Base-by-base conservation (phyloP, 2,329 filamentous ascomycete species). In the Harringtonia lauricola region DNA sequence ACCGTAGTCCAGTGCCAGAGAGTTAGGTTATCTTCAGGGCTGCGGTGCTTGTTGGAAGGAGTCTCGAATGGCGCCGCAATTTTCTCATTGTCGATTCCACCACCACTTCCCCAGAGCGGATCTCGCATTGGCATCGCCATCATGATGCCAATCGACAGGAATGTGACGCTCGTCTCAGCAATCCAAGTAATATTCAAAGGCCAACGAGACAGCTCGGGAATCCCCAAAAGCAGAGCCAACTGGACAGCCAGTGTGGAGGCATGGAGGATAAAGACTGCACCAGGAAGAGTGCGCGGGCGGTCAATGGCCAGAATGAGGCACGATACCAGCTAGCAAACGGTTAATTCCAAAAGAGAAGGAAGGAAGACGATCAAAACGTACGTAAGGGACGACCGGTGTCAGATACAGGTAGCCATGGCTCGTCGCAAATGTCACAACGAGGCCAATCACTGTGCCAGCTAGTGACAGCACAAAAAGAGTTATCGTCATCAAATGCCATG, bases 1-100 rank as follows among this genome's bases (percentile, higher is more conserved):
- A 94, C 82, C 7, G 77, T 81, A 75, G 90, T 83, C 63, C 86
- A 95, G 52, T 89, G 83, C 74, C 86, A 88, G 1, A 89, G 66
- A 1, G 73, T 83, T 21, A 94, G 59, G 49, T 83, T 79, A 52
- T 95, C 88, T 58, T 95, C 88, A 0, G 88, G 81, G 33, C 73
- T 78, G 43, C 86, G 81, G n/a, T 84, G 64, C 2, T 68, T 60
- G 3, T 64, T 68, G 0, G 71, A 79, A 1, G 84, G 77, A 4
- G 51, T 45, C 21, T 53, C 50, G 13, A 72, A 77, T 2, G 76
- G 67, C 15, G 64, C 61, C 41, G 79, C 78, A 45, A 89, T 86
- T 12, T 26, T 35, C 30, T 50, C 45, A 26, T 29, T 24, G 3
- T 46, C 44, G 13, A 29, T 14, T 5, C 37, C 31, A 14, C 17